Conservation (phyloP, 2,329 filamentous ascomycete species). For the Talaromyces amestolkiae region DNA sequence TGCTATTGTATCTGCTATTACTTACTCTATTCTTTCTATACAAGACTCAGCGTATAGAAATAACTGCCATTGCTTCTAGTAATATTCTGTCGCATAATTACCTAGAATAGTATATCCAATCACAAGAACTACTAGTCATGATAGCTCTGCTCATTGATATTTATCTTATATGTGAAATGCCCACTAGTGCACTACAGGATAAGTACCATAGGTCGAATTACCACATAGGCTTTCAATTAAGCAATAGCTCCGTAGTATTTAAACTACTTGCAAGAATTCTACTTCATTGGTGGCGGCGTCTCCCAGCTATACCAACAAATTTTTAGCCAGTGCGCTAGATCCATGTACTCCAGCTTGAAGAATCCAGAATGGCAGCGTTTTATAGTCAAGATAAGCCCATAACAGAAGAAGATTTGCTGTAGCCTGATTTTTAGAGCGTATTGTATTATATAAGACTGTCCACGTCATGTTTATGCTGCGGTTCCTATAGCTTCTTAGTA, state of each 20-base stretch:
- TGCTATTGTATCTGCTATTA: not conserved
- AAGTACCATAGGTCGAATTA: not conserved
- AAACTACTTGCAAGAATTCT: constrained; percentile 6
- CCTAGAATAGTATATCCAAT: constrained; percentile 8
- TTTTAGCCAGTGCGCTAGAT: constrained; percentile 1
- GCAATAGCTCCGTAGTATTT: constrained; percentile 13
- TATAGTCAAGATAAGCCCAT: constrained; percentile 7
- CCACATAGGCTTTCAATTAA: constrained; percentile 7
- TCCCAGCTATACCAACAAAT: constrained; percentile 7
- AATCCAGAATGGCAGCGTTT: constrained; percentile 13
- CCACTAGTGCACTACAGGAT: constrained; percentile 14
- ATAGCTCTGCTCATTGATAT: constrained; percentile 7
- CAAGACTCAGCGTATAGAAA: constrained; percentile 4
- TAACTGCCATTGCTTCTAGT: constrained; percentile 10
- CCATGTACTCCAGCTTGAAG: constrained; percentile 8
- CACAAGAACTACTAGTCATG: constrained; percentile 6
- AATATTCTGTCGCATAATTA: not conserved
- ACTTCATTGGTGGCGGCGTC: constrained; percentile 2
- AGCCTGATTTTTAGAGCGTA: not conserved
- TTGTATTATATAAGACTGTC: constrained; percentile 10
- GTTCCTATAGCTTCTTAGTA: not conserved
- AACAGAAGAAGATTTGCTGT: constrained; percentile 10
- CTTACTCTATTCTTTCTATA: constrained; percentile 6
- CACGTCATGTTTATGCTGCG: constrained; percentile 7
- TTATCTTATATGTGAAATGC: constrained; percentile 11